Evolutionary conservation across 441 rosid species (phyloP).

Genomic region (Pelargonium myrrhifolium): DNA sequence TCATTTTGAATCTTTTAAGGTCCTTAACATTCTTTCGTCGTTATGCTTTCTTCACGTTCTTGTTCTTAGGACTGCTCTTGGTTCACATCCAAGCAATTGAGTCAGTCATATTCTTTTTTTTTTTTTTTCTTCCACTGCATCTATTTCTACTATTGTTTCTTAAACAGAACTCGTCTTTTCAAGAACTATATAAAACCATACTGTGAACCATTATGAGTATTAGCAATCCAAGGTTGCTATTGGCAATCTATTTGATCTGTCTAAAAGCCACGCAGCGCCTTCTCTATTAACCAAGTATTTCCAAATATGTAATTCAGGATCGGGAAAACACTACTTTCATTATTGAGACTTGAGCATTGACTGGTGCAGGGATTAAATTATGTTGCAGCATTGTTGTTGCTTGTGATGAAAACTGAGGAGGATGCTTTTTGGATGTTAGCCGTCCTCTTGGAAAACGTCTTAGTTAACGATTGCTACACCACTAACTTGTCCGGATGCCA

Average conservation of each 20-base stretch:
- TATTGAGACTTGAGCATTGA: conserved; percentile 6
- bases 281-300: background rate
- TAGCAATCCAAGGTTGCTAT: background rate
- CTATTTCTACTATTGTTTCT: background rate
- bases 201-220: background rate
- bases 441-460: conserved; percentile 82
- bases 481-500: conserved; percentile 92
- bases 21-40: background rate
- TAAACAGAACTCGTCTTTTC: background rate
- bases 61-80: background rate
- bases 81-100: background rate
- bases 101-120: background rate
- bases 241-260: background rate
- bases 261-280: background rate
- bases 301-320: background rate
- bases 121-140: no score
- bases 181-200: background rate
- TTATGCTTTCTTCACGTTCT: background rate
- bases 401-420: conserved; percentile 98
- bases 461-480: conserved; percentile 92
- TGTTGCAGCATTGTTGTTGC: conserved; percentile 84
- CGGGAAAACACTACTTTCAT: background rate
- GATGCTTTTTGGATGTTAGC: conserved; percentile 99
- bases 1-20: background rate
- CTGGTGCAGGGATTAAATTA: conserved; percentile 78